Conservation (phyloP, 768 basidiomycete species). For the Kwoniella sp. region DNA sequence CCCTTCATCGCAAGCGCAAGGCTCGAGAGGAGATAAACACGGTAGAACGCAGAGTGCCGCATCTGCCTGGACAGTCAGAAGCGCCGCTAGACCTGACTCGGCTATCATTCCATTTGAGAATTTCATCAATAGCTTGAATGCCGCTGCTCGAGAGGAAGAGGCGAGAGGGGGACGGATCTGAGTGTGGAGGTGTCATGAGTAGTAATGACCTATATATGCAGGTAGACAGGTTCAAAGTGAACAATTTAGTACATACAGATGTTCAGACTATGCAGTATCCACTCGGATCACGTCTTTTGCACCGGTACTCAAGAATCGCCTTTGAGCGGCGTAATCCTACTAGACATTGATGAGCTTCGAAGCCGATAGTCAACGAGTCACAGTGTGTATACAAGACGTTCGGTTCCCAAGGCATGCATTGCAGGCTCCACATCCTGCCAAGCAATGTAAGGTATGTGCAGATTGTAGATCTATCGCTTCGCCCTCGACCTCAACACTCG, state of each 20-base stretch:
- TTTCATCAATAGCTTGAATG: constrained; percentile 21
- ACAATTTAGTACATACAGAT: too few species aligned
- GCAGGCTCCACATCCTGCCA: too few species aligned
- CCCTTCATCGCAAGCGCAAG: not conserved
- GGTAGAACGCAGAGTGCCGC: constrained; percentile 5
- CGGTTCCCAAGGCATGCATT: too few species aligned
- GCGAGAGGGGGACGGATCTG: not conserved
- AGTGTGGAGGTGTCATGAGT: not conserved
- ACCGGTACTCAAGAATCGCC: too few species aligned
- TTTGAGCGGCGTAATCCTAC: too few species aligned
- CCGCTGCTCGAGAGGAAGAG: not conserved
- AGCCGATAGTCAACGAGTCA: too few species aligned
- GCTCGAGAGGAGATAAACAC: not conserved
- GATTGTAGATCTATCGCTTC: not conserved
- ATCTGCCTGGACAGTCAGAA: constrained; percentile 11
- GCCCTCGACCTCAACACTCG: constrained; percentile 8
- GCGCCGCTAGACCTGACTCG: constrained; percentile 37
- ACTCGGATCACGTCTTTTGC: too few species aligned
- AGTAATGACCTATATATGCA: too few species aligned
- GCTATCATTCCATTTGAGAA: constrained; percentile 41
- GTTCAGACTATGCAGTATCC: too few species aligned
- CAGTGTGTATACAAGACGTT: too few species aligned
- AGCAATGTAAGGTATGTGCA: not conserved
- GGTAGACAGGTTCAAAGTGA: too few species aligned
- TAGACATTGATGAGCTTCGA: too few species aligned